A percentile compares a stretch with the other conserved stretches of the same genome.
phyloP scores from a whole-genome alignment of 768 basidiomycete species.

The Suillus subaureus region DNA sequence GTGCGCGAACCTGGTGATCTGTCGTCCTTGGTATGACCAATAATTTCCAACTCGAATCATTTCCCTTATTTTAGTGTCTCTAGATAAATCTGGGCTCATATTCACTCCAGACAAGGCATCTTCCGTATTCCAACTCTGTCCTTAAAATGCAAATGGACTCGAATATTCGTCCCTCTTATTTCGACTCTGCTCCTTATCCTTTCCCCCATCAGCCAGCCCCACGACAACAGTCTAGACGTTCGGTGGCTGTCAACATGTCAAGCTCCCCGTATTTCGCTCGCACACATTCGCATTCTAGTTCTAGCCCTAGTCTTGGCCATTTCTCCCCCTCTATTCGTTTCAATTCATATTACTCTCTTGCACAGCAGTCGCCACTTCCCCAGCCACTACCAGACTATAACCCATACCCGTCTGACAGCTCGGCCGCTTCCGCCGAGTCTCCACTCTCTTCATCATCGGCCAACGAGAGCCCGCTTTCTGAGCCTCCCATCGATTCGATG shows the following conservation, averaged over 20 bases:
- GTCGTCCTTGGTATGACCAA: conserved; percentile 35
- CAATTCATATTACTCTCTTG: conserved; percentile 22
- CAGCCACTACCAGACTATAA: conserved; percentile 29
- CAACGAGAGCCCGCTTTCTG: conserved; percentile 43
- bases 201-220: conserved; percentile 8
- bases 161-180: conserved; percentile 23
- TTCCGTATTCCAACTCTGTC: conserved; percentile 14
- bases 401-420: conserved; percentile 40
- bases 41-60: conserved; percentile 36
- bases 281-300: conserved; percentile 21
- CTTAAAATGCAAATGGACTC: conserved; percentile 33
- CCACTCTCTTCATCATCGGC: conserved; percentile 43
- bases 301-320: conserved; percentile 21
- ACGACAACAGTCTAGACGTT: conserved; percentile 14
- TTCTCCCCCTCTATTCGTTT: conserved; percentile 21
- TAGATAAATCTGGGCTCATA: conserved; percentile 23
- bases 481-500: conserved; percentile 38
- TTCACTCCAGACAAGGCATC: conserved; percentile 9
- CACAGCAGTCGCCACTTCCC: conserved; percentile 20
- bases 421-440: conserved; percentile 38
- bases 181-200: conserved; percentile 22
- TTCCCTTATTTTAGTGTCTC: conserved; percentile 30
- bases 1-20: conserved; percentile 29
- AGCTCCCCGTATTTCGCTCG: conserved; percentile 23
- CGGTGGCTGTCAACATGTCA: conserved; percentile 25